phyloP scores from a whole-genome alignment of 495 filamentous ascomycete genomes.

The Staphylotrichum tortipilum region DNA sequence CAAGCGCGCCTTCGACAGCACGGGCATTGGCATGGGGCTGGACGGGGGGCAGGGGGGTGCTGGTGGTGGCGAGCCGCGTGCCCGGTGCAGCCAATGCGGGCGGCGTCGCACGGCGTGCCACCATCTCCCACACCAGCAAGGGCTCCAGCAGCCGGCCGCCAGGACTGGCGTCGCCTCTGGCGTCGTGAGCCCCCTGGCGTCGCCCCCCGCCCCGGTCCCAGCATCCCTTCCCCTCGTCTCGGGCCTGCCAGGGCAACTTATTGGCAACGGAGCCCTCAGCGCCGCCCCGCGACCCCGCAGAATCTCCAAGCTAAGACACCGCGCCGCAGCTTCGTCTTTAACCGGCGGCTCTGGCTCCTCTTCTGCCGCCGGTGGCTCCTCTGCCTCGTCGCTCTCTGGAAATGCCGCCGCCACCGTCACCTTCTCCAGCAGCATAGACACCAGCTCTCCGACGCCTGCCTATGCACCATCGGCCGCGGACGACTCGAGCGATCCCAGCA shows the following conservation, averaged over 20 bases:
- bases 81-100: slow-evolving; percentile 28
- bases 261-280: slow-evolving; percentile 25
- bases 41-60: no score
- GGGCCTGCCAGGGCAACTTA: no score
- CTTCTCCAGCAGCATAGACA: neutral
- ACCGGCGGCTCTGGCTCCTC: no score
- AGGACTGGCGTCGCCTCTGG: no score
- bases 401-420: slow-evolving; percentile 6
- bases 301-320: slow-evolving; percentile 30
- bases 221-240: no score
- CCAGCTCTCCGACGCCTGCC: neutral
- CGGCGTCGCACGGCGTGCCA: slow-evolving; percentile 24
- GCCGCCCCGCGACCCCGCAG: slow-evolving; percentile 29
- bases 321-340: slow-evolving; percentile 14
- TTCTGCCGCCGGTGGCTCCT: no score
- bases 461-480: neutral
- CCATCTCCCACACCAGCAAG: slow-evolving; percentile 12
- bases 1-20: neutral
- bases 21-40: slow-evolving; percentile 20
- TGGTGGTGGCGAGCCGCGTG: slow-evolving; percentile 15
- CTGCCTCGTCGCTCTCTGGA: no score
- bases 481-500: neutral
- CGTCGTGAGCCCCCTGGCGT: no score
- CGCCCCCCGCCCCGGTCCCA: no score
- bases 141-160: slow-evolving; percentile 6